Evolutionary conservation across 2,329 filamentous ascomycete genomes (phyloP).

Genomic region (Penicillium sp.): DNA sequence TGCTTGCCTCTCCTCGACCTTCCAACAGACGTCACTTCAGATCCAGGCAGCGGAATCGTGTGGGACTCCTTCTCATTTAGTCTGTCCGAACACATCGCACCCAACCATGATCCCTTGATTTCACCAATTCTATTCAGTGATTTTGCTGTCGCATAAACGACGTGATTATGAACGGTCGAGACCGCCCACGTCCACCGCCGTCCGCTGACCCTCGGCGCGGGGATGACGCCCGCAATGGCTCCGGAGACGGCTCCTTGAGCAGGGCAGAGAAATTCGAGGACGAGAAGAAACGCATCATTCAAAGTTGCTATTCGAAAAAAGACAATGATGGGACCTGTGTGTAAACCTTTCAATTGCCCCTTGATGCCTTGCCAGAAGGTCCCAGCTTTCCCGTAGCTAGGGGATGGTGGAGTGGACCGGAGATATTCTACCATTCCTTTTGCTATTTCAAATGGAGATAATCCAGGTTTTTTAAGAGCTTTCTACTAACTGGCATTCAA

Average conservation of each 20-base stretch:
- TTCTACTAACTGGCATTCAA: slow-evolving; percentile 11
- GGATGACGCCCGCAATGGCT: slow-evolving; percentile 36
- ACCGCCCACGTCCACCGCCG: slow-evolving; percentile 37
- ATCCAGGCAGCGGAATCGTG: slow-evolving; percentile 2
- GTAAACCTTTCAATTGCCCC: slow-evolving; percentile 38
- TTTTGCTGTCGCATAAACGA: slow-evolving; percentile 19
- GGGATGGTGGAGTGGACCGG: background rate
- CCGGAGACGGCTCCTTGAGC: slow-evolving; percentile 36
- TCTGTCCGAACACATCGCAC: slow-evolving; percentile 9
- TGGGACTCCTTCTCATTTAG: slow-evolving; percentile 13
- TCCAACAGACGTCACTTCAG: slow-evolving; percentile 1
- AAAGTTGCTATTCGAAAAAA: slow-evolving; percentile 89
- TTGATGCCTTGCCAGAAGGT: slow-evolving; percentile 7
- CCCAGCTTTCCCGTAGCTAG: slow-evolving; percentile 9
- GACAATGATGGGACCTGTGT: slow-evolving; percentile 83
- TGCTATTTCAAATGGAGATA: background rate
- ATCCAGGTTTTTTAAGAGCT: background rate
- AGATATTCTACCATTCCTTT: background rate
- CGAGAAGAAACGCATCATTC: slow-evolving; percentile 90
- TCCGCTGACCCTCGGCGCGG: slow-evolving; percentile 31
- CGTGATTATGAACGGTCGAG: slow-evolving; percentile 38
- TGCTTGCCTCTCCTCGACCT: background rate
- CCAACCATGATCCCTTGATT: slow-evolving; percentile 37
- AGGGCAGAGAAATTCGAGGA: slow-evolving; percentile 89
- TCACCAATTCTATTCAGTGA: slow-evolving; percentile 25